A percentile compares a stretch with the other conserved stretches of the same genome.
phyloP scores from a whole-genome alignment of 441 rosid genomes.

The Manihot esculenta region DNA sequence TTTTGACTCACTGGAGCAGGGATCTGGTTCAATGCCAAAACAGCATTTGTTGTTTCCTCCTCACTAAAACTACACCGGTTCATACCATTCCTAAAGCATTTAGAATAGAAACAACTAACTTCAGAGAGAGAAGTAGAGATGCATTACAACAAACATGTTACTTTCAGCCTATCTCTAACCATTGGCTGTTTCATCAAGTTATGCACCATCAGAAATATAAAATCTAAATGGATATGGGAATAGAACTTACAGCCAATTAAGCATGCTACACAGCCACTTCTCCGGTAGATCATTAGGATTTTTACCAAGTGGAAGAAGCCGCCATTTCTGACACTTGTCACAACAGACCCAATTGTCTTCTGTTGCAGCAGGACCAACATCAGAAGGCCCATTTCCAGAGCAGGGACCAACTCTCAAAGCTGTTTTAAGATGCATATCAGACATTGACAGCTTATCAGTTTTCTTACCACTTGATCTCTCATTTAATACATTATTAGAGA shows the following conservation, averaged over 20 bases:
- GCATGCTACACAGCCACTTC: slow-evolving; percentile 97
- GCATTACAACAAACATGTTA: neutral
- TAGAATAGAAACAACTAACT: slow-evolving; percentile 30
- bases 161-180: slow-evolving; percentile 7
- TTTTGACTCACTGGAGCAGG: slow-evolving; percentile 50
- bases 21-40: slow-evolving; percentile 45
- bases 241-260: slow-evolving; percentile 93
- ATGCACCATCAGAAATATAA: slow-evolving; percentile 13
- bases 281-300: slow-evolving; percentile 69
- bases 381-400: slow-evolving; percentile 38
- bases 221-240: slow-evolving; percentile 8
- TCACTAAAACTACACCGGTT: slow-evolving; percentile 69
- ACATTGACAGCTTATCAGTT: slow-evolving; percentile 27
- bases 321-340: slow-evolving; percentile 90
- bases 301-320: slow-evolving; percentile 83
- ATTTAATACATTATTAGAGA: slow-evolving; percentile 33
- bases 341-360: slow-evolving; percentile 91
- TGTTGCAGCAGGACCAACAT: slow-evolving; percentile 52
- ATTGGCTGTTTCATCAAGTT: slow-evolving; percentile 14
- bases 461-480: slow-evolving; percentile 44
- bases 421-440: slow-evolving; percentile 34
- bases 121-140: slow-evolving; percentile 14
- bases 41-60: slow-evolving; percentile 76
- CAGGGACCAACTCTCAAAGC: slow-evolving; percentile 34
- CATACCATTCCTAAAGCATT: slow-evolving; percentile 72